Evolutionary conservation across 805 yeast species (phyloP).

Genomic region (Diddensiella transvaalensis): DNA sequence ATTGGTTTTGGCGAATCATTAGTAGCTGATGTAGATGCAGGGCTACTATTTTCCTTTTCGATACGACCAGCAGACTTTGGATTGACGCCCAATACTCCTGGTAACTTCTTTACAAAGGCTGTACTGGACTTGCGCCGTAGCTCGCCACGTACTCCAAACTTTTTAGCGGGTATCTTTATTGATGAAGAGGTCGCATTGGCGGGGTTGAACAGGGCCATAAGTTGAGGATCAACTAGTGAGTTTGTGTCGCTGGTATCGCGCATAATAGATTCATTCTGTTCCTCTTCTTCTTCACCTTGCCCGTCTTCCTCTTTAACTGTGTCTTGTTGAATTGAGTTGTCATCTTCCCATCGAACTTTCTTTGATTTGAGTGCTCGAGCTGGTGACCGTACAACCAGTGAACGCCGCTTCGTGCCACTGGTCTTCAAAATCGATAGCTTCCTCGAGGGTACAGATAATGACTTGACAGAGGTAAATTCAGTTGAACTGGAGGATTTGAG

Average conservation of each 20-base stretch:
- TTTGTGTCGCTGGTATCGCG: not conserved
- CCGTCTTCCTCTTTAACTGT: too few species aligned
- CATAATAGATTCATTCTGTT: too few species aligned
- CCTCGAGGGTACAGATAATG: not conserved
- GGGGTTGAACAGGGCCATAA: not conserved
- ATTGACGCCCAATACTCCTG: slow-evolving; percentile 17
- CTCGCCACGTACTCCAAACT: slow-evolving; percentile 18
- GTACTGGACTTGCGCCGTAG: slow-evolving; percentile 10
- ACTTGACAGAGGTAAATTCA: not conserved
- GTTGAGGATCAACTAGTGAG: not conserved
- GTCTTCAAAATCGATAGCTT: slow-evolving; percentile 9
- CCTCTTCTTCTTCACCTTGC: not conserved
- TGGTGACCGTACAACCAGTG: slow-evolving; percentile 16
- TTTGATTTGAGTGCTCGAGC: slow-evolving; percentile 19
- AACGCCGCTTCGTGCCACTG: slow-evolving; percentile 2
- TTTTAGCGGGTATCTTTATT: not conserved
- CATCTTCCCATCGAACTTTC: slow-evolving; percentile 29
- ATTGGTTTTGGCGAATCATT: not conserved
- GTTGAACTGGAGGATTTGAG: not conserved
- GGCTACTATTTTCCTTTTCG: slow-evolving; percentile 18
- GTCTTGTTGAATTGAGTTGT: not conserved
- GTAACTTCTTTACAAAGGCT: not conserved
- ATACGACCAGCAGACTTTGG: slow-evolving; percentile 10
- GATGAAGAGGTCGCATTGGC: slow-evolving; percentile 1
- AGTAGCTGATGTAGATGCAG: not conserved